Percentiles rank a stretch among this genome's conserved stretches.
Evolutionary conservation across 1,139 yeast genomes (phyloP).

Genomic region (Blastobotrys buckinghamii): DNA sequence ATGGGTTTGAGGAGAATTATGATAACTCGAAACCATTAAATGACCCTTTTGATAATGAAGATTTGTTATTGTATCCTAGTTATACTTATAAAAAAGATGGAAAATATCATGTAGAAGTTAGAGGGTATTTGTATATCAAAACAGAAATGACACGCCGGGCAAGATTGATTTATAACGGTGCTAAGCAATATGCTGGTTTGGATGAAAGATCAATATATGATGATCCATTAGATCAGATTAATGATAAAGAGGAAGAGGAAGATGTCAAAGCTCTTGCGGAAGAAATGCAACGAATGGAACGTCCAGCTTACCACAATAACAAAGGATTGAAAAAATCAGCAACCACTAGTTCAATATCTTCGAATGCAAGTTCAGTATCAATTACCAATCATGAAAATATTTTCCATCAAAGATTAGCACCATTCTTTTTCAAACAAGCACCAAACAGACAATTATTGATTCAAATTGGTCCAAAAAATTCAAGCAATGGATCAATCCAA

Average conservation of each 20-base stretch:
- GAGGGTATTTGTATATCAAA: conserved; percentile 71
- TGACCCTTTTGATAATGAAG: conserved; percentile 25
- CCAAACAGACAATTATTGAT: conserved; percentile 19
- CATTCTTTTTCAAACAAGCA: conserved; percentile 26
- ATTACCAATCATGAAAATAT: conserved; percentile 14
- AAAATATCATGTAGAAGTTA: conserved; percentile 49
- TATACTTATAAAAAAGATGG: conserved; percentile 41
- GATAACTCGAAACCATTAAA: conserved; percentile 11
- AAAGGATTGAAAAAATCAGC: background rate
- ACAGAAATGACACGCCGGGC: conserved; percentile 69
- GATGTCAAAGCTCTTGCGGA: conserved; percentile 1
- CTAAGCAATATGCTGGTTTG: conserved; percentile 58
- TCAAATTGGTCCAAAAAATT: conserved; percentile 16
- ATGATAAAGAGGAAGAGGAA: conserved; percentile 1
- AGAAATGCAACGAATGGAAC: background rate
- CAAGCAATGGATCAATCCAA: conserved; percentile 3
- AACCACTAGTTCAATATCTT: background rate
- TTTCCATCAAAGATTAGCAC: conserved; percentile 23
- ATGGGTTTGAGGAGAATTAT: conserved; percentile 11
- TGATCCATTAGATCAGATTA: background rate
- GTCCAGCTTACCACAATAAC: too few species aligned
- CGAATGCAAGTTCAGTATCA: too few species aligned
- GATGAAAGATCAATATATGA: background rate
- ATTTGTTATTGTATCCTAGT: conserved; percentile 52
- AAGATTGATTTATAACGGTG: conserved; percentile 58